Evolutionary conservation across 305 asterid genomes (phyloP), one percentile per base, ranked within the genome.

Genomic region (Fraxinus nigra): DNA sequence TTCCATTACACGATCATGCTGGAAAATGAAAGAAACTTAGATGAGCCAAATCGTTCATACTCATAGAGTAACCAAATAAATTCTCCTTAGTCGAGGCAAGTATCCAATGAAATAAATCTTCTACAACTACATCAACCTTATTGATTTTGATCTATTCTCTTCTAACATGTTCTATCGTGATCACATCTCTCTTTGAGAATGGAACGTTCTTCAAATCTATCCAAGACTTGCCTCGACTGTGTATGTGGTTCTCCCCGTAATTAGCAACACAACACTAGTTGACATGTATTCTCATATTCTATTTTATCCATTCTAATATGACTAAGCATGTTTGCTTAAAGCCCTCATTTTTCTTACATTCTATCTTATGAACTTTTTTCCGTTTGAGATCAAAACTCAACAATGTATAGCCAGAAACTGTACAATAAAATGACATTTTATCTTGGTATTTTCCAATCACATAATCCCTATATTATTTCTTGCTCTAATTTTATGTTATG

Each of bases 1-100:
- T 83, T 97, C 98, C 98, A 94, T 92, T 14, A 97, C 99, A 70
- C 99, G 97, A 72, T 93, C 98, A 24, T 97, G 98, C 98, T 97
- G 96, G 82, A 86, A 79, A 80, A 82, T 32, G 37, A 46, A 82
- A 61, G 28, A 59, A 78, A 75, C 72, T 37, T 67, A 13, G 24
- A 65, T 76, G 26, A 81, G 33, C 78, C 72, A 85, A 37, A 65
- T 5, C 48, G 30, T 30, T 74, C 38, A 37, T 18, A 77, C 79
- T 43, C 61, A 69, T 8, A 67, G 51, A 14, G 67, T 35, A 61
- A 81, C 63, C 22, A 33, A 33, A 14, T 18, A 72, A 40, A 34
- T 0, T 40, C 14, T 56, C 26, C 38, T 24, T 35, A 11, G 83
- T 72, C 43, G 10, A 38, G 46, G 46, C 46, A 38, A 38, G 46